A percentile compares a stretch with the other conserved stretches of the same genome.
phyloP scores from a whole-genome alignment of 768 basidiomycete species.

The Tephrocybe sp. region DNA sequence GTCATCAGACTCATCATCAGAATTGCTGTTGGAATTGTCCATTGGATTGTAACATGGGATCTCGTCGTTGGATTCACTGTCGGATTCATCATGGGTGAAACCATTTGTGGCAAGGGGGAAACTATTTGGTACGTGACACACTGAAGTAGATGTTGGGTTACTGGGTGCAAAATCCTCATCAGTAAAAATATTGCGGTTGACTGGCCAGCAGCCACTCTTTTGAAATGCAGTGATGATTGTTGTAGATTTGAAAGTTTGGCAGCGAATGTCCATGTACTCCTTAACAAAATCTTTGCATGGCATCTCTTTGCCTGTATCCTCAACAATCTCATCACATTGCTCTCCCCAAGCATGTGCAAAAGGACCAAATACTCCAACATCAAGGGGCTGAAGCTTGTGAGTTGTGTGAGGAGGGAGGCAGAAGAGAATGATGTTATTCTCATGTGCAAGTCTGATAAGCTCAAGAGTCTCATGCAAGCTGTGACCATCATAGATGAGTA shows the following conservation, averaged over 20 bases:
- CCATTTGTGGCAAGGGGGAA: no score
- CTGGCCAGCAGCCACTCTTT: background rate
- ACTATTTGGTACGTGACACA: no score
- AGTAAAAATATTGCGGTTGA: background rate
- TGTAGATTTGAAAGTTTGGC: background rate
- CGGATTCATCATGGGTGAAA: no score
- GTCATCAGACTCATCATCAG: no score
- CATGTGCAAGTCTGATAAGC: slow-evolving; percentile 25
- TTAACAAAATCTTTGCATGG: background rate
- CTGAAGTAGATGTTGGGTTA: background rate
- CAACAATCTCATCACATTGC: background rate
- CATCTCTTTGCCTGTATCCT: background rate
- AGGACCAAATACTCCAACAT: slow-evolving; percentile 37
- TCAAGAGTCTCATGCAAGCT: slow-evolving; percentile 33
- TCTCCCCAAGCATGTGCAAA: slow-evolving; percentile 22
- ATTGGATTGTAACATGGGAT: no score
- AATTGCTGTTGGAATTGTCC: no score
- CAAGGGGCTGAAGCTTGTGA: slow-evolving; percentile 34
- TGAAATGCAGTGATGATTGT: background rate
- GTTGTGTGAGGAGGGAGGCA: slow-evolving; percentile 39
- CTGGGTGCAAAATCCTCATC: background rate
- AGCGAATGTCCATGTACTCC: background rate
- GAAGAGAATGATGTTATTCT: slow-evolving; percentile 10
- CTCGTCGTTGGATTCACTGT: no score
- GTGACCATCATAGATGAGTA: slow-evolving; percentile 46